These are phyloP conservation scores for Fomitopsis serialis DNA, from an alignment of 768 basidiomycete genomes.

Conservation along the genomic window DNA sequence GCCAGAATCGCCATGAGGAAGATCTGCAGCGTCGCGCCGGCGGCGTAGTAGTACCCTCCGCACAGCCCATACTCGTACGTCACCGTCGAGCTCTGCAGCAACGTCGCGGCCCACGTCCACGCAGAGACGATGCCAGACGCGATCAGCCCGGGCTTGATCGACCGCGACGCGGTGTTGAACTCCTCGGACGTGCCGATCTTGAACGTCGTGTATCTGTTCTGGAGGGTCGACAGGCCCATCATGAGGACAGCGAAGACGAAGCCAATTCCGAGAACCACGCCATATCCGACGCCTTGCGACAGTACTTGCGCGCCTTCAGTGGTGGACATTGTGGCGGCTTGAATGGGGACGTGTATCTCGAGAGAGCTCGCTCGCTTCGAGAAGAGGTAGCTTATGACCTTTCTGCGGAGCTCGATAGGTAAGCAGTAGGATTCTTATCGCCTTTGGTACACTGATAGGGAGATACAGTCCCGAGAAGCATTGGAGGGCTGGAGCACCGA, in stretches of 20 bases:
- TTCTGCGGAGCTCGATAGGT: not conserved
- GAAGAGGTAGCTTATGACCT: too few relatives aligned
- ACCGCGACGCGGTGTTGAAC: constrained; percentile 24
- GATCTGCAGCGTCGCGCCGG: constrained; percentile 24
- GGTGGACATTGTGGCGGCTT: not conserved
- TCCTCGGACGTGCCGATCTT: constrained; percentile 22
- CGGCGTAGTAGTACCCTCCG: constrained; percentile 24
- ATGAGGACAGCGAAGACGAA: constrained; percentile 24
- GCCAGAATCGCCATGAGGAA: constrained; percentile 22
- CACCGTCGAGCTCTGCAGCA: constrained; percentile 22
- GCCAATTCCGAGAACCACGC: constrained; percentile 25
- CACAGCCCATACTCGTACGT: constrained; percentile 24
- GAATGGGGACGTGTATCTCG: not conserved
- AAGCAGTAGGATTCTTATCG: not conserved
- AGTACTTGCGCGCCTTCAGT: constrained; percentile 8
- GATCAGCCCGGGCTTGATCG: constrained; percentile 12
- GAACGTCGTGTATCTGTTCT: constrained; percentile 23
- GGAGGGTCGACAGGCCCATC: constrained; percentile 22
- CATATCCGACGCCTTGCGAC: constrained; percentile 23
- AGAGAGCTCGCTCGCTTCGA: not conserved
- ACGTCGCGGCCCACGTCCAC: constrained; percentile 27
- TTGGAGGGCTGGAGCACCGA: not conserved
- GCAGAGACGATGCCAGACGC: constrained; percentile 20
- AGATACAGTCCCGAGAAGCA: not conserved
- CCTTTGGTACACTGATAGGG: not conserved